Base-by-base conservation (phyloP, 1,284 basidiomycete genomes). In the Rhizoctonia solani region DNA sequence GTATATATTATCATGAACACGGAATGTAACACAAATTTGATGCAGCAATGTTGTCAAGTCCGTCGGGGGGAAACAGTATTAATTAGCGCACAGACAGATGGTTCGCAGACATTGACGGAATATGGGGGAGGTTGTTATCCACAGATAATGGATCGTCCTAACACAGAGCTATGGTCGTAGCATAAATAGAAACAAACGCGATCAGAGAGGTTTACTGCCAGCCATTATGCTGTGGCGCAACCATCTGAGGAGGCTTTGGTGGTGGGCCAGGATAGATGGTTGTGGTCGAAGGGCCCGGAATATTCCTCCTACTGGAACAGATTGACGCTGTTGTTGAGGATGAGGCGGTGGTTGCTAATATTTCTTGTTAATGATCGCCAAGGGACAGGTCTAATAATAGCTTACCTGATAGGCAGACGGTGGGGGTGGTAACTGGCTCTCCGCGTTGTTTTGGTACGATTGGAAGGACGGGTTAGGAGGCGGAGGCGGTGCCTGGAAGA, bases 401-500 rank as follows among this genome's bases (percentile, higher is more conserved):
- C 58, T 61, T 29, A 50, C 58, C 47, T 61, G 44, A 21, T 61
- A 61, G 13, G 58, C 58, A 61, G 58, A 61, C 19, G 58, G 58
- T 11, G 58, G 58, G 34, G 58, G 58, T 19, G 58, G 58, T 27
- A 61, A n/a, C 14, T 61, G 46, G 21, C 41, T 13, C 47, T 61
- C 58, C 21, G 58, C 30, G 32, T 61, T 61, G 13, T 32, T 37
- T 47, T 61, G 58, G 32, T 61, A 61, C 19, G 46, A 44, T 32
- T 61, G 58, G 46, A 50, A 61, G 29, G 27, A 37, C 9, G 47
- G 19, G n/a, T 29, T 34, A 4, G 74, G 73, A 46, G 74, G 72
- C 41, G 77, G 75, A 14, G 75, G 72, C 5, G 76, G 74, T 1
- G 75, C 73, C 3, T 77, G 74, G 14, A 75, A 70, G 6, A 72